Conservation (phyloP, 805 yeast species). For the Henningerozyma blattae region DNA sequence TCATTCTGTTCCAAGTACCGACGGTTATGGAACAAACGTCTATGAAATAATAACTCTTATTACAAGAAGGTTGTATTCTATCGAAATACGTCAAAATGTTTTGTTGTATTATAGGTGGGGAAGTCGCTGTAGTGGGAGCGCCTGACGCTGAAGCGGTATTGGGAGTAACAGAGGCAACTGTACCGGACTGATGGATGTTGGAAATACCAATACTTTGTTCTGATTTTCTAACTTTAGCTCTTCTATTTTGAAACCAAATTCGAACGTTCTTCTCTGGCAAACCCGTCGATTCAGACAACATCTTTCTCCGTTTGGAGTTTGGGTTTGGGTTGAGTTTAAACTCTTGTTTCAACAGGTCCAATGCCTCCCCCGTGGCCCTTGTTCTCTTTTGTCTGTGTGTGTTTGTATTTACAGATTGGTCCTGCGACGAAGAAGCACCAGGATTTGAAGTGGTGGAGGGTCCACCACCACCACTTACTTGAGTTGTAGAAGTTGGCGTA, state of each 20-base stretch:
- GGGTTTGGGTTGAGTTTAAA: slow-evolving; percentile 70
- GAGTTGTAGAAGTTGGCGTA: too few species aligned
- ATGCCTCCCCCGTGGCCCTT: slow-evolving; percentile 70
- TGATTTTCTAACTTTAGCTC: slow-evolving; percentile 61
- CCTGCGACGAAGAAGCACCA: too few species aligned
- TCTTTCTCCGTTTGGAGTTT: slow-evolving; percentile 54
- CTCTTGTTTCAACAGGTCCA: slow-evolving; percentile 54
- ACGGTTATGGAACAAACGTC: slow-evolving; percentile 61
- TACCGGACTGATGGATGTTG: slow-evolving; percentile 1
- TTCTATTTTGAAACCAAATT: slow-evolving; percentile 85
- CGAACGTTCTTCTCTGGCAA: slow-evolving; percentile 83
- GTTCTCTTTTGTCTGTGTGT: slow-evolving; percentile 36
- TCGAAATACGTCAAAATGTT: slow-evolving; percentile 20
- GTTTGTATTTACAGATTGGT: too few species aligned
- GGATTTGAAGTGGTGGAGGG: too few species aligned
- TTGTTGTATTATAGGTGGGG: slow-evolving; percentile 3
- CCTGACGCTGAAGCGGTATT: not conserved
- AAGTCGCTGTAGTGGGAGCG: slow-evolving; percentile 2
- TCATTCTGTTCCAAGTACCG: slow-evolving; percentile 72
- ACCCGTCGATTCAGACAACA: slow-evolving; percentile 57
- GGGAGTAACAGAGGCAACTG: not conserved
- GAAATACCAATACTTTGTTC: slow-evolving; percentile 5
- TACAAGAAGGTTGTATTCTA: slow-evolving; percentile 40
- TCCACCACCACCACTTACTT: too few species aligned
- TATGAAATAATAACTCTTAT: slow-evolving; percentile 55